phyloP scores from a whole-genome alignment of 2,329 filamentous ascomycete species.

The Clarireedia homoeocarpa region DNA sequence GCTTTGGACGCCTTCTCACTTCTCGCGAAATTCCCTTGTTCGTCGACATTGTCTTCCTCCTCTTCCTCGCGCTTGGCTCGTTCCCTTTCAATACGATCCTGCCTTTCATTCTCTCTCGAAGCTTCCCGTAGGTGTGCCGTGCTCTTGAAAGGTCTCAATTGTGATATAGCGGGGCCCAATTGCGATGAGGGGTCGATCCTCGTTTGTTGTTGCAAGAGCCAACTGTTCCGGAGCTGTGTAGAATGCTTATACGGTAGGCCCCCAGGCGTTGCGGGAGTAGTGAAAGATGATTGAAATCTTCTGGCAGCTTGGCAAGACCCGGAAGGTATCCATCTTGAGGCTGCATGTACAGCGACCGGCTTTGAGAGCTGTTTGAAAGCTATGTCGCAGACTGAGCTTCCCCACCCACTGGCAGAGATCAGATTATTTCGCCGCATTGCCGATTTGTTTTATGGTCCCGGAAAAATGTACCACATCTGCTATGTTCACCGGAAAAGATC shows the following conservation, averaged over 20 bases:
- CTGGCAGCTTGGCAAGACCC: conserved; percentile 4
- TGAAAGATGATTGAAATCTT: conserved; percentile 16
- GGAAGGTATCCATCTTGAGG: conserved; percentile 10
- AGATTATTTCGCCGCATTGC: conserved; percentile 23
- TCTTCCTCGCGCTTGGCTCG: conserved; percentile 34
- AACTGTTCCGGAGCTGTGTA: conserved; percentile 11
- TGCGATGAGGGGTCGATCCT: conserved; percentile 16
- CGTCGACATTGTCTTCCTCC: conserved; percentile 35
- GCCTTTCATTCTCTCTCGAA: conserved; percentile 21
- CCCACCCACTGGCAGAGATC: conserved; percentile 19
- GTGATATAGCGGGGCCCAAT: conserved; percentile 25
- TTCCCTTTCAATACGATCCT: conserved; percentile 30
- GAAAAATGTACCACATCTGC: conserved; percentile 15
- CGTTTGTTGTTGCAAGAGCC: conserved; percentile 11
- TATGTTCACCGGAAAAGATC: conserved; percentile 24
- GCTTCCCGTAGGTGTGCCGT: conserved; percentile 18
- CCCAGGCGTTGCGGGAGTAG: conserved; percentile 2
- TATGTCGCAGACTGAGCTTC: conserved; percentile 18
- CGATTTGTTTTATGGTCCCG: not conserved
- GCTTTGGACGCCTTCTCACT: conserved; percentile 83
- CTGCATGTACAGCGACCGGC: conserved; percentile 7
- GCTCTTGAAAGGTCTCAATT: conserved; percentile 25
- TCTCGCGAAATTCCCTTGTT: conserved; percentile 55
- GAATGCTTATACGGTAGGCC: conserved; percentile 9
- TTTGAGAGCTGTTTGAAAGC: conserved; percentile 20